Conservation (phyloP, 2,329 filamentous ascomycete genomes). For the Verticillium longisporum region DNA sequence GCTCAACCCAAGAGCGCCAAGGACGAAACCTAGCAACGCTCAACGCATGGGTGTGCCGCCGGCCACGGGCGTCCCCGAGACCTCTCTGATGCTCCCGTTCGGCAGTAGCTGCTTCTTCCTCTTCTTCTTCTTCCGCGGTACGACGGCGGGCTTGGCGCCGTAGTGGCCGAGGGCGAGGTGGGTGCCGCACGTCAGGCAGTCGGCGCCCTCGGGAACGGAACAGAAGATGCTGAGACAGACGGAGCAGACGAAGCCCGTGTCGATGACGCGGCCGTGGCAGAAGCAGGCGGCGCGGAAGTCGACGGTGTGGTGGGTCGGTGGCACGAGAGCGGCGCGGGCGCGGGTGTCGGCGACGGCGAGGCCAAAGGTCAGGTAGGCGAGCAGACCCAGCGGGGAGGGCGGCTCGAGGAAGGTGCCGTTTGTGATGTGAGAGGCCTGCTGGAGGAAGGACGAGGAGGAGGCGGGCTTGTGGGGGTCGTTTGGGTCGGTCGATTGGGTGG, state of each 20-base stretch:
- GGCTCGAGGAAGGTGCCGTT: conserved; percentile 49
- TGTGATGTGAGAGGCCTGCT: conserved; percentile 71
- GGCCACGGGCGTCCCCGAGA: conserved; percentile 47
- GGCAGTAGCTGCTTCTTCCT: conserved; percentile 53
- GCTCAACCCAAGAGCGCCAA: no score
- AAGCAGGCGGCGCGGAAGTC: conserved; percentile 99
- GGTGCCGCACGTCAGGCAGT: conserved; percentile 80
- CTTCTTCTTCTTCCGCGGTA: conserved; percentile 67
- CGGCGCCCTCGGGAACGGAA: conserved; percentile 50
- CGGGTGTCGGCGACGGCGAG: conserved; percentile 67
- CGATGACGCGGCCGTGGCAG: conserved; percentile 85
- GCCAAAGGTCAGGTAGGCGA: conserved; percentile 93
- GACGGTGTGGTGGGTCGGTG: conserved; percentile 77
- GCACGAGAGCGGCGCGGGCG: conserved; percentile 56
- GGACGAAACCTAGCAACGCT: background rate
- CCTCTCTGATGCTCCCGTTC: conserved; percentile 43
- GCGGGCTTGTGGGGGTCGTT: background rate
- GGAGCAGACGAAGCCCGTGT: conserved; percentile 91
- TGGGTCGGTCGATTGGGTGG: background rate
- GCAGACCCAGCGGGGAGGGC: conserved; percentile 59
- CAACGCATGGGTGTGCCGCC: conserved; percentile 43
- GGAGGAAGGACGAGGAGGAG: conserved; percentile 83
- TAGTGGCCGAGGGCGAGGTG: conserved; percentile 70
- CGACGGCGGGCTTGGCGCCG: conserved; percentile 68
- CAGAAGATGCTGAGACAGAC: conserved; percentile 96